phyloP scores from a whole-genome alignment of 2,329 filamentous ascomycete species.

The Colletotrichum tropicicola region DNA sequence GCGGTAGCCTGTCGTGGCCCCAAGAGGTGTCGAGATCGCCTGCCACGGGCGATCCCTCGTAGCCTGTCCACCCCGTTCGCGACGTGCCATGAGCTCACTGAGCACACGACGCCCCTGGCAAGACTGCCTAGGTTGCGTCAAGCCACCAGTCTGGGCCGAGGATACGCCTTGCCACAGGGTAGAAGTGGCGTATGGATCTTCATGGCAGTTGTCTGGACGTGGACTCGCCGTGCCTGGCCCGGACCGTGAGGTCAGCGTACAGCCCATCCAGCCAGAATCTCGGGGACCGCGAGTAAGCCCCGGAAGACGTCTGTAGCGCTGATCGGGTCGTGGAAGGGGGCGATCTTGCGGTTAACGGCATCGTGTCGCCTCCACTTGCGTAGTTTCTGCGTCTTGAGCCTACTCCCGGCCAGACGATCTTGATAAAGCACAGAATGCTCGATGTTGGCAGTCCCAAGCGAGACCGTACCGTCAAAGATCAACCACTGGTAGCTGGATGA shows the following conservation, averaged over 20 bases:
- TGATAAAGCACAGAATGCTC: no score
- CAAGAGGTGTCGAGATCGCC: neutral
- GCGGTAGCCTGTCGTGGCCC: neutral
- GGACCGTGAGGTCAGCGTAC: neutral
- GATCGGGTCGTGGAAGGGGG: neutral
- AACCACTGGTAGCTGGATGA: no score
- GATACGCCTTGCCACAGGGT: neutral
- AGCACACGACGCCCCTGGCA: neutral
- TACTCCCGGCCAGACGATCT: neutral
- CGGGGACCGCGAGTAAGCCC: neutral
- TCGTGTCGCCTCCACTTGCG: neutral
- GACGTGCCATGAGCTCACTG: neutral
- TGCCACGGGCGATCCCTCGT: neutral
- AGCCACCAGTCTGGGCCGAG: neutral
- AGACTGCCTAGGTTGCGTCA: neutral
- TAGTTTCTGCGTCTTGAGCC: neutral
- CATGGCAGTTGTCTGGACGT: neutral
- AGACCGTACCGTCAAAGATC: no score
- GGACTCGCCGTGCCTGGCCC: neutral
- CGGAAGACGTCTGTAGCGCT: neutral
- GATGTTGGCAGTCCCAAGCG: no score
- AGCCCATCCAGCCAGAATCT: neutral
- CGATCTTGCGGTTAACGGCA: neutral
- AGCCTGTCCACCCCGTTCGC: neutral
- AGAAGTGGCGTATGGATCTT: neutral